Base-by-base conservation (phyloP, 768 basidiomycete genomes). In the Neoboletus subvelutipes region DNA sequence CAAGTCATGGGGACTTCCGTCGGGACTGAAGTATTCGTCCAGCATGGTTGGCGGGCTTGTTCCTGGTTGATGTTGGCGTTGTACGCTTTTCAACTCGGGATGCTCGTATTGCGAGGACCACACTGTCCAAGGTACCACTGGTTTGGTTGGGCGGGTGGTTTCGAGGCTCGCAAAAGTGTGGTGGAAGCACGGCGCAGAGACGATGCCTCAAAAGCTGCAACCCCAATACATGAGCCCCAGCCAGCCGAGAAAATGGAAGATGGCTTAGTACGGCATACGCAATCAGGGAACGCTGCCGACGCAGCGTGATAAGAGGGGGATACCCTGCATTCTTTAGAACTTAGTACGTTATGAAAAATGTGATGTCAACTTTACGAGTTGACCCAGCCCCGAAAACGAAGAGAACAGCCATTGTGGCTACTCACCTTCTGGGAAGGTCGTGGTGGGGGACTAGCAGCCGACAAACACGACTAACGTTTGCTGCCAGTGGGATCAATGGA, bases 1-100 rank as follows among this genome's bases (percentile, higher is more conserved):
- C 90, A 93, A 75, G 87, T 92, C 11, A 85, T 88, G 72, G 92
- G 92, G 18, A 92, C 90, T 0, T 79, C 87, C 0, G 85, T 86
- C 1, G 86, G 90, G 31, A 87, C 89, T 0, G 70, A 81, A 36
- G 80, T 93, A 2, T 94, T 90, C 72, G 78, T 86, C 29, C 62
- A 75, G 15, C 74, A 82, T 60, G 92, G 92, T 17, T 92, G 89
- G 89, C 77, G 83, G 36, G 78, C 87, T 0, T 81, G 80, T 2
- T 85, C 88, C 0, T 77, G 76, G 29, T 74, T 90, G 12, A 80
- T 80, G 42, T 67, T 92, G 53, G 88, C 78, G 0, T 80, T 83
- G 68, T 78, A 81, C 37, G 83, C 72, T 0, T 82, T 79, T 61
- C 80, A 83, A 59, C 63, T 92, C 1, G 48, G 80, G 28, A 57